These are phyloP conservation scores for Fusarium pseudoanthophilum DNA, from an alignment of 2,329 filamentous ascomycete species.

Conservation along the genomic window DNA sequence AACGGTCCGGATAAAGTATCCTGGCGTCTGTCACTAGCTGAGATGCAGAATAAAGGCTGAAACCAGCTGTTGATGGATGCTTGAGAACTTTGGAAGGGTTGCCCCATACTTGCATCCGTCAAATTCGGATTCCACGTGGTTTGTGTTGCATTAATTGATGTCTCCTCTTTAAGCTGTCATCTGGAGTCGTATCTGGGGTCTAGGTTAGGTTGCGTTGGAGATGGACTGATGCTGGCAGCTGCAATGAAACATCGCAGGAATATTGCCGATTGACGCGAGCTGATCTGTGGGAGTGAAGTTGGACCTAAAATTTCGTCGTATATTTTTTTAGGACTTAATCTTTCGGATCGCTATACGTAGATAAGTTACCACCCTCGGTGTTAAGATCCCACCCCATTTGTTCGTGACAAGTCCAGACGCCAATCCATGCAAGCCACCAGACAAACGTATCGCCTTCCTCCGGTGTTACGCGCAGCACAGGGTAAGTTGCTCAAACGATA, in stretches of 20 bases:
- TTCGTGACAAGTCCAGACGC: rapidly evolving
- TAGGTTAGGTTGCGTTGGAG: not conserved
- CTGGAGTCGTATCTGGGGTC: not conserved
- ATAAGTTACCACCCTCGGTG: no score
- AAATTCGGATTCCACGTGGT: not conserved
- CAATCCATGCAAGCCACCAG: rapidly evolving
- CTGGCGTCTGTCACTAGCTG: not conserved
- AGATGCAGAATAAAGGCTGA: not conserved
- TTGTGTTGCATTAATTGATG: not conserved
- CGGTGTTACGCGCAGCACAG: rapidly evolving
- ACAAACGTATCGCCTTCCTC: rapidly evolving
- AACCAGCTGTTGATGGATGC: not conserved
- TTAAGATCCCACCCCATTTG: not conserved
- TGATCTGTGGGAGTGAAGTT: rapidly evolving
- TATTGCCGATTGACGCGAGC: not conserved
- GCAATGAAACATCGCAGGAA: rapidly evolving
- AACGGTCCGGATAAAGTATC: not conserved
- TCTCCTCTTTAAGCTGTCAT: not conserved
- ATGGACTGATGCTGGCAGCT: not conserved
- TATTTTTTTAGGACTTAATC: not conserved
- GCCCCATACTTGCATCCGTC: not conserved
- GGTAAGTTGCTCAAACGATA: rapidly evolving
- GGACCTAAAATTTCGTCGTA: not conserved
- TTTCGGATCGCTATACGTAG: no score
- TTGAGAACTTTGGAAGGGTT: not conserved